These are phyloP conservation scores for Cyanodermella asteris DNA, from an alignment of 2,329 filamentous ascomycete genomes.

Conservation along the genomic window DNA sequence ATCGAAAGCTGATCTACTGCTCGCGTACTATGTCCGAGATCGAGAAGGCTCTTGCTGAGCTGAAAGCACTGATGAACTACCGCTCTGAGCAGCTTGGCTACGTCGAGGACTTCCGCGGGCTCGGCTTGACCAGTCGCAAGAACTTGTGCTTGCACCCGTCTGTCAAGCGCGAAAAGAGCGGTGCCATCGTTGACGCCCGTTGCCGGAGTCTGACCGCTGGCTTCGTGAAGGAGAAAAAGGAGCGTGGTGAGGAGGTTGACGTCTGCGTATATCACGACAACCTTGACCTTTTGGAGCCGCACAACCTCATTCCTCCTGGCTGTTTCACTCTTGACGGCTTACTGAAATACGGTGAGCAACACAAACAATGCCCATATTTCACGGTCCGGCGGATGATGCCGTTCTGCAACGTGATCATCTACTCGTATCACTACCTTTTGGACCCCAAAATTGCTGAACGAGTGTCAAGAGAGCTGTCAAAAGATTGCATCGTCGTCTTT, in stretches of 20 bases:
- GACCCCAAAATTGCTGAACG: slow-evolving; percentile 95
- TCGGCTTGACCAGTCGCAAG: slow-evolving; percentile 88
- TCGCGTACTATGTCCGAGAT: slow-evolving; percentile 99
- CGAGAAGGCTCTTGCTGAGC: slow-evolving; percentile 81
- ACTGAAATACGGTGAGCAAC: slow-evolving; percentile 71
- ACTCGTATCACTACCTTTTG: slow-evolving; percentile 94
- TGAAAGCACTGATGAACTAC: slow-evolving; percentile 89
- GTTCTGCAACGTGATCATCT: slow-evolving; percentile 98
- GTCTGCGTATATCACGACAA: slow-evolving; percentile 96
- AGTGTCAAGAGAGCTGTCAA: slow-evolving; percentile 86
- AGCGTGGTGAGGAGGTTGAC: slow-evolving; percentile 81
- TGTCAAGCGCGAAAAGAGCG: slow-evolving; percentile 91
- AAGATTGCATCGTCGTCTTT: slow-evolving; percentile 96
- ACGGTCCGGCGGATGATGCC: slow-evolving; percentile 96
- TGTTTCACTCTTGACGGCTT: slow-evolving; percentile 90
- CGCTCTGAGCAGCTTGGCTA: slow-evolving; percentile 70
- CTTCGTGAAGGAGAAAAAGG: slow-evolving; percentile 95
- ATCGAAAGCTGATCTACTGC: slow-evolving; percentile 94
- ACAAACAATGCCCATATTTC: slow-evolving; percentile 96
- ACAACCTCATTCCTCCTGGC: slow-evolving; percentile 82
- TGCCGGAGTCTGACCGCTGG: slow-evolving; percentile 89
- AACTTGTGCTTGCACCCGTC: slow-evolving; percentile 92
- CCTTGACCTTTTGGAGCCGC: slow-evolving; percentile 78
- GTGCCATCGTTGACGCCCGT: slow-evolving; percentile 77
- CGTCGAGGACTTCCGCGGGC: slow-evolving; percentile 76